Conservation (phyloP, 345 rosid genomes). For the Diplotaxis tenuifolia region DNA sequence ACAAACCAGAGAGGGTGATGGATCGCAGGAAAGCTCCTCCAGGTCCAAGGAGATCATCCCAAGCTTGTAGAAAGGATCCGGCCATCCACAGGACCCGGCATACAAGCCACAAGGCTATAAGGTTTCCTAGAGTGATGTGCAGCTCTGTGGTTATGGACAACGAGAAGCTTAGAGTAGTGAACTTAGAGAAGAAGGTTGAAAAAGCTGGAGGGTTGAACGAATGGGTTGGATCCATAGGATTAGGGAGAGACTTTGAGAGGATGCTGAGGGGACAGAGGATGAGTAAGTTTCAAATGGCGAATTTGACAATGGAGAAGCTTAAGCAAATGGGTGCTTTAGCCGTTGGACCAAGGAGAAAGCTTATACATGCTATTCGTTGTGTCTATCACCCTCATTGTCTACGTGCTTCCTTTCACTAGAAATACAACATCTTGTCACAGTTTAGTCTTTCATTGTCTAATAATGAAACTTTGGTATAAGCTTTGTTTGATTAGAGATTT, state of each 20-base stretch:
- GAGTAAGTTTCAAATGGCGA: slow-evolving; percentile 70
- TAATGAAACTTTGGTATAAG: neutral
- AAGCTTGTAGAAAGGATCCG: neutral
- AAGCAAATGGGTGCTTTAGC: slow-evolving; percentile 95
- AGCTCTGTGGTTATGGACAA: slow-evolving; percentile 43
- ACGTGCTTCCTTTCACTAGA: slow-evolving; percentile 29
- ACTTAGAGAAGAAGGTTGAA: slow-evolving; percentile 72
- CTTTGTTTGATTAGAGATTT: slow-evolving; percentile 1
- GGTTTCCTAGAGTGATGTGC: slow-evolving; percentile 41
- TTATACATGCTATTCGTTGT: slow-evolving; percentile 89
- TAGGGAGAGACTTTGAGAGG: slow-evolving; percentile 65
- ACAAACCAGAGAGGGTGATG: slow-evolving; percentile 40
- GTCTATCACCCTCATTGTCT: slow-evolving; percentile 65
- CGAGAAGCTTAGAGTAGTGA: slow-evolving; percentile 60
- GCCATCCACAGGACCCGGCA: slow-evolving; percentile 4
- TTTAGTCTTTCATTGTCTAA: neutral
- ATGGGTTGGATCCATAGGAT: slow-evolving; percentile 77
- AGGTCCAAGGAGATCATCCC: slow-evolving; percentile 16
- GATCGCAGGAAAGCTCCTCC: slow-evolving; percentile 32
- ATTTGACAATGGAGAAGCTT: slow-evolving; percentile 85
- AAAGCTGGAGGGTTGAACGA: slow-evolving; percentile 75
- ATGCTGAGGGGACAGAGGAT: slow-evolving; percentile 58
- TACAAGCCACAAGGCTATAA: slow-evolving; percentile 1
- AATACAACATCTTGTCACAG: neutral
- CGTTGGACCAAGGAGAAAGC: slow-evolving; percentile 90